These are phyloP conservation scores for Saturnispora hagleri DNA, from an alignment of 805 yeast genomes.

Conservation along the genomic window DNA sequence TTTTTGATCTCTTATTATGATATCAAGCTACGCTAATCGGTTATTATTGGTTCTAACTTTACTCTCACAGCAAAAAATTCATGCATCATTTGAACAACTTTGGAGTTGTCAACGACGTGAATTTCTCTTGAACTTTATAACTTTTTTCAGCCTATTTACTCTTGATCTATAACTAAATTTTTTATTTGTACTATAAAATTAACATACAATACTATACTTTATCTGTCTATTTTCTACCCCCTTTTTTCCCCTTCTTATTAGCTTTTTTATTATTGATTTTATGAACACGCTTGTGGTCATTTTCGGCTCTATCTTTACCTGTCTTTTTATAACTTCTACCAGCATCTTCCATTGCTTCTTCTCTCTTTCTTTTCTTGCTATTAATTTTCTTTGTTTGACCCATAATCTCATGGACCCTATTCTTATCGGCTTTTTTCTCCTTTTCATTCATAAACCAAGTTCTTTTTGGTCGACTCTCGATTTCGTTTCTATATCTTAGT, in stretches of 20 bases:
- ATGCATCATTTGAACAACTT: constrained; percentile 1
- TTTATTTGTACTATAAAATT: background rate
- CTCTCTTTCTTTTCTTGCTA: constrained; percentile 59
- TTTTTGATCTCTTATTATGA: background rate
- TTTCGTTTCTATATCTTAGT: constrained; percentile 71
- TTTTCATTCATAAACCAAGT: constrained; percentile 84
- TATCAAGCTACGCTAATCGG: background rate
- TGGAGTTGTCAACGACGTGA: background rate
- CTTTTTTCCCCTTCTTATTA: constrained; percentile 21
- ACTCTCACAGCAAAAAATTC: constrained; percentile 1
- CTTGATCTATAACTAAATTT: background rate
- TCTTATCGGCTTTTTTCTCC: constrained; percentile 40
- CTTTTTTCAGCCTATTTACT: background rate
- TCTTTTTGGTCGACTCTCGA: constrained; percentile 82
- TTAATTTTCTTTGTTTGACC: constrained; percentile 41
- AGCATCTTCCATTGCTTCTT: constrained; percentile 51
- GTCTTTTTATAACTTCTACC: constrained; percentile 72
- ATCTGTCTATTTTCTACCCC: constrained; percentile 13
- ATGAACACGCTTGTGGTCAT: constrained; percentile 33
- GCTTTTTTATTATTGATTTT: constrained; percentile 25
- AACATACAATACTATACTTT: background rate
- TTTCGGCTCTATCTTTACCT: constrained; percentile 51
- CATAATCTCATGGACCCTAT: constrained; percentile 22
- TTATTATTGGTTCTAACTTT: background rate
- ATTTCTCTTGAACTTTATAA: background rate